Conservation (phyloP, 2,329 filamentous ascomycete genomes). For the Raffaelea deltoideospora region DNA sequence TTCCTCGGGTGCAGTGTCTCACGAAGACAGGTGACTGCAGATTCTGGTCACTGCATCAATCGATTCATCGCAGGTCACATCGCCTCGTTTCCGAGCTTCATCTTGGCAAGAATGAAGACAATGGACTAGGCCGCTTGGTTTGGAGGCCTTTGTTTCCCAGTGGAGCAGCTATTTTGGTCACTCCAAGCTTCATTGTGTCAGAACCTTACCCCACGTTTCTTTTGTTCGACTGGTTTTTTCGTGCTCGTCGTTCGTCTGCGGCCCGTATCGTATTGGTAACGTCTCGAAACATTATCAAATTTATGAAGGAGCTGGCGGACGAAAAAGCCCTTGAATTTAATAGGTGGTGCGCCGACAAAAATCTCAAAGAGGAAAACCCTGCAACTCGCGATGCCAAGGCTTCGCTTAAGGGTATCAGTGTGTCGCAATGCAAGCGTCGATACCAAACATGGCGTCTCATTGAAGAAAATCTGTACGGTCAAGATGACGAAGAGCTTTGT, state of each 20-base stretch:
- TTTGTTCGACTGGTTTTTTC: conserved; percentile 26
- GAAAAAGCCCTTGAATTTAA: conserved; percentile 19
- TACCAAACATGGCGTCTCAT: conserved; percentile 8
- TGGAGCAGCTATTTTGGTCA: conserved; percentile 29
- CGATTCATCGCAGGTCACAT: too few species aligned
- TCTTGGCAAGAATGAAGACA: too few species aligned
- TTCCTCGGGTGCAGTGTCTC: conserved; percentile 24
- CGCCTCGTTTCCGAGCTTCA: too few species aligned
- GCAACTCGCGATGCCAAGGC: too few species aligned
- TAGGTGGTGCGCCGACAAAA: conserved; percentile 11
- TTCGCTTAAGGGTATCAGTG: conserved; percentile 14
- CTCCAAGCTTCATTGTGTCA: conserved; percentile 32
- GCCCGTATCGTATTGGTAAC: conserved; percentile 17
- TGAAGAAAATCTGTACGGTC: conserved; percentile 13
- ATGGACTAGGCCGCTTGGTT: too few species aligned
- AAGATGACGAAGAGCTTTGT: conserved; percentile 5
- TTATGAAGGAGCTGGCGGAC: conserved; percentile 18
- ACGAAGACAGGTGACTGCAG: conserved; percentile 1
- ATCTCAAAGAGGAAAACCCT: conserved; percentile 8
- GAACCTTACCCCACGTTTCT: conserved; percentile 23
- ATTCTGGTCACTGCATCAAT: conserved; percentile 27
- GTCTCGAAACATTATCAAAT: conserved; percentile 19
- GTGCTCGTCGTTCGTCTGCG: conserved; percentile 3
- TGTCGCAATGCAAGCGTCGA: conserved; percentile 10
- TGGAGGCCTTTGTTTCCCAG: conserved; percentile 29